Evolutionary conservation across 441 rosid genomes (phyloP).

Genomic region (Jatropha multifida): DNA sequence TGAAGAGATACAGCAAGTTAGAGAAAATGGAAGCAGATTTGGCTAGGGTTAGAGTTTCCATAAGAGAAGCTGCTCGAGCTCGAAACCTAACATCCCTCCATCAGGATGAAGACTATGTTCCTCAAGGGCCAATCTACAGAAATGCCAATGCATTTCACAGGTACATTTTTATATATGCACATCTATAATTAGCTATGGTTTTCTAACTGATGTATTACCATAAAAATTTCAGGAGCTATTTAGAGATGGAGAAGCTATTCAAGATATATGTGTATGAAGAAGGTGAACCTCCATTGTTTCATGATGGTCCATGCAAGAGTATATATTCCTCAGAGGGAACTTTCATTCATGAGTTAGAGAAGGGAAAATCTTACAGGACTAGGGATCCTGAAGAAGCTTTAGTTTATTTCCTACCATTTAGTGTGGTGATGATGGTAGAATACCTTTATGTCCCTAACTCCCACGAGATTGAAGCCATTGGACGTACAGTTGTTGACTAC

Average conservation of each 20-base stretch:
- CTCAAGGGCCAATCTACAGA: slow-evolving; percentile 61
- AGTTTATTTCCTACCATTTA: slow-evolving; percentile 77
- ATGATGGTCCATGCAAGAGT: slow-evolving; percentile 73
- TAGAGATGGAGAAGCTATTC: slow-evolving; percentile 79
- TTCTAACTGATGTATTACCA: not conserved
- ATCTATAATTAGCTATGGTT: not conserved
- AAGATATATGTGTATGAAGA: slow-evolving; percentile 72
- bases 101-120: slow-evolving; percentile 53
- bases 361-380: slow-evolving; percentile 40
- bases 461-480: slow-evolving; percentile 42
- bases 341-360: slow-evolving; percentile 71
- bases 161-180: slow-evolving; percentile 22
- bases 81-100: slow-evolving; percentile 39
- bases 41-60: slow-evolving; percentile 50
- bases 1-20: slow-evolving; percentile 35
- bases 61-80: slow-evolving; percentile 51
- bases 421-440: slow-evolving; percentile 62
- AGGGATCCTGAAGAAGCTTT: slow-evolving; percentile 51
- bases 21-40: slow-evolving; percentile 46
- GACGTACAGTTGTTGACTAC: slow-evolving; percentile 56
- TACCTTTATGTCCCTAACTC: slow-evolving; percentile 47
- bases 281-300: slow-evolving; percentile 75
- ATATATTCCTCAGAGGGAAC: slow-evolving; percentile 76
- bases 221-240: slow-evolving; percentile 57
- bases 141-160: slow-evolving; percentile 70